Evolutionary conservation across 352 stramenopile genomes (phyloP), one percentile per base, ranked within the genome.

Genomic region (Globisporangium cystogenes): DNA sequence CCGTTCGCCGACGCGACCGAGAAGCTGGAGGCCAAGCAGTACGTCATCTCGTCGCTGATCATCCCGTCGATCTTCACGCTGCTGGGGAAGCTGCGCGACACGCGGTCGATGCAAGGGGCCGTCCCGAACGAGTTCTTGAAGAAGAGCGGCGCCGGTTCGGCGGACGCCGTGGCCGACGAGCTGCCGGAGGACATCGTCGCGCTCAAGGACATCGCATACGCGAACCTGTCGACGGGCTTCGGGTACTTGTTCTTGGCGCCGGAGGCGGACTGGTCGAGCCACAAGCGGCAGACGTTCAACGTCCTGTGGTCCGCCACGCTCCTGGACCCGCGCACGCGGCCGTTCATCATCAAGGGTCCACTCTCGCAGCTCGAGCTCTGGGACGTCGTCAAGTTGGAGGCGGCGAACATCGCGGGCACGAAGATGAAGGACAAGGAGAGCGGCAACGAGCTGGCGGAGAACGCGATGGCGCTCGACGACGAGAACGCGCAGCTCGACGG

Each of bases 321-420:
- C 46, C 52, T 90, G 36, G 80, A 90, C 46, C 80, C 80, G 41
- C 76, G 80, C 4, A 90, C 80, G n/a, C 71, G 77, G 0, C 68
- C 77, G 8, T 87, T 90, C 35, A 85, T 90, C 45, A 78, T 90
- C 48, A 90, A 90, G 29, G 80, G 76, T 12, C 67, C 80, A 41
- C 44, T 90, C 21, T 57, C 67, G 1, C 67, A 76, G 47, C 46
- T 70, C 5, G 68, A 88, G 16, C 83, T 86, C 29, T 90, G 80
- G 80, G 75, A 87, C 33, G 54, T 90, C 31, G 71, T 88, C 42
- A 88, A 90, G 51, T 44, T 48, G 0, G 74, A 90, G 42, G 77
- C 76, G 24, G 64, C 63, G 6, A 76, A 71, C 26, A 74, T 87
- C 27, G 64, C 70, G 4, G 75, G 69, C 11, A 67, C 68, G 39